Percentiles rank a stretch among this genome's conserved stretches.
These are phyloP conservation scores for Mariannaea elegans DNA, from an alignment of 2,329 filamentous ascomycete species.

Conservation along the genomic window DNA sequence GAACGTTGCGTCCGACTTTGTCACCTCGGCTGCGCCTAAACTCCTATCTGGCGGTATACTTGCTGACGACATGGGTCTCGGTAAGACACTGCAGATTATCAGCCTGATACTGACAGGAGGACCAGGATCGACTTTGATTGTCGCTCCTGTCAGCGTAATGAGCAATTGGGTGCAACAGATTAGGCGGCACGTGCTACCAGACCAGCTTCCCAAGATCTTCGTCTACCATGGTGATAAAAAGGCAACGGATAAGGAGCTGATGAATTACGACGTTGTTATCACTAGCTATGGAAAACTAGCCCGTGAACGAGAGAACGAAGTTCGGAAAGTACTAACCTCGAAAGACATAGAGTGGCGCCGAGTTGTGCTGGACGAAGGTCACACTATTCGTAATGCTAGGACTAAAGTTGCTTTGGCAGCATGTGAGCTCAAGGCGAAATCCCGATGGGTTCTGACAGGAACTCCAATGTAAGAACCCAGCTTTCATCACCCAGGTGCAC, in stretches of 20 bases:
- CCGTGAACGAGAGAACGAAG: slow-evolving; percentile 65
- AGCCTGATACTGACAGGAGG: slow-evolving; percentile 73
- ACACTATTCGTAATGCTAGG: slow-evolving; percentile 80
- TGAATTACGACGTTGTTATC: slow-evolving; percentile 78
- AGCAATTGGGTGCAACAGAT: slow-evolving; percentile 90
- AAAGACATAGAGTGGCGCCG: slow-evolving; percentile 73
- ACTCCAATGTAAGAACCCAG: slow-evolving; percentile 74
- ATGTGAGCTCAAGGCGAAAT: slow-evolving; percentile 71
- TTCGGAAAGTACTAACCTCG: slow-evolving; percentile 51
- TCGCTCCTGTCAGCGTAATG: slow-evolving; percentile 87
- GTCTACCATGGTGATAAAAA: slow-evolving; percentile 77
- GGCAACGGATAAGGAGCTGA: slow-evolving; percentile 64
- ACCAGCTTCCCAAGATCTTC: slow-evolving; percentile 71
- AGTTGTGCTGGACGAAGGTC: slow-evolving; percentile 84
- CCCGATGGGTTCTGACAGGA: slow-evolving; percentile 81
- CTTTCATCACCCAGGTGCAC: too few species aligned
- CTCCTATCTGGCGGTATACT: slow-evolving; percentile 85
- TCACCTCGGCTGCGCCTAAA: slow-evolving; percentile 63
- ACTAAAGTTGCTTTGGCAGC: slow-evolving; percentile 78
- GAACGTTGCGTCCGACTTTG: slow-evolving; percentile 69
- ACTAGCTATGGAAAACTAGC: slow-evolving; percentile 84
- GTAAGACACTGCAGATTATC: slow-evolving; percentile 89
- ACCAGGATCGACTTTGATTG: slow-evolving; percentile 75
- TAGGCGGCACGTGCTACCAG: slow-evolving; percentile 71
- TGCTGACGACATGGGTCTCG: slow-evolving; percentile 90